These are phyloP conservation scores for Colletotrichum agaves DNA, from an alignment of 2,329 filamentous ascomycete species.

Conservation along the genomic window DNA sequence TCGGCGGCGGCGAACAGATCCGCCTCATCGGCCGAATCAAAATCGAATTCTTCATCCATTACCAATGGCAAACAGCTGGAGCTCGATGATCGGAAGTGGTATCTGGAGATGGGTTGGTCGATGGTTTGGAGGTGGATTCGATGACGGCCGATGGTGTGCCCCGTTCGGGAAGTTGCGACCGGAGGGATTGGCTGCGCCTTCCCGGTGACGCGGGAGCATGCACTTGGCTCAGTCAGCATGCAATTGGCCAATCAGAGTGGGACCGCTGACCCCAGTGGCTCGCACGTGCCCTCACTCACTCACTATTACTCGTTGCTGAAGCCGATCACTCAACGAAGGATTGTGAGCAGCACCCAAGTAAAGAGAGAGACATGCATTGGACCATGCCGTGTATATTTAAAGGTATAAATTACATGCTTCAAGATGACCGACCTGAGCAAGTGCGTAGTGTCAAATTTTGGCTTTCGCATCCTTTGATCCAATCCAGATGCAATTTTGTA, in stretches of 20 bases:
- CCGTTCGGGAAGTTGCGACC: background rate
- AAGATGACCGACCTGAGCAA: no score
- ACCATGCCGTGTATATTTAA: no score
- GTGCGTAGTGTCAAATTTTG: no score
- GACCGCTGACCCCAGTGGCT: no score
- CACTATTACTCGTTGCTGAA: no score
- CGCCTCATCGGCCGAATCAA: constrained; percentile 40
- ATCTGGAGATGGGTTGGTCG: no score
- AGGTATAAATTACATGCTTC: no score
- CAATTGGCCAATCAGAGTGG: no score
- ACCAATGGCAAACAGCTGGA: background rate
- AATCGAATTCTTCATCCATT: constrained; percentile 40
- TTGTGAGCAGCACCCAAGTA: no score
- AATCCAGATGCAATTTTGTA: no score
- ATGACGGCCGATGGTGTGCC: background rate
- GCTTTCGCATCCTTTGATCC: no score
- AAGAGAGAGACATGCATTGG: no score
- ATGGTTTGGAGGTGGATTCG: background rate
- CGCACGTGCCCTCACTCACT: background rate
- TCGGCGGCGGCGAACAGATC: constrained; percentile 23
- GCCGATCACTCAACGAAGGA: background rate
- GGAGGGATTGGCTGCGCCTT: background rate
- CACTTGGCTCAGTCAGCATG: background rate
- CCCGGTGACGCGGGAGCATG: background rate
- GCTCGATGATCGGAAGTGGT: background rate